A percentile compares a stretch with the other conserved stretches of the same genome.
These are phyloP conservation scores for Talaromyces atroroseus DNA, from an alignment of 2,329 filamentous ascomycete genomes.

Conservation along the genomic window DNA sequence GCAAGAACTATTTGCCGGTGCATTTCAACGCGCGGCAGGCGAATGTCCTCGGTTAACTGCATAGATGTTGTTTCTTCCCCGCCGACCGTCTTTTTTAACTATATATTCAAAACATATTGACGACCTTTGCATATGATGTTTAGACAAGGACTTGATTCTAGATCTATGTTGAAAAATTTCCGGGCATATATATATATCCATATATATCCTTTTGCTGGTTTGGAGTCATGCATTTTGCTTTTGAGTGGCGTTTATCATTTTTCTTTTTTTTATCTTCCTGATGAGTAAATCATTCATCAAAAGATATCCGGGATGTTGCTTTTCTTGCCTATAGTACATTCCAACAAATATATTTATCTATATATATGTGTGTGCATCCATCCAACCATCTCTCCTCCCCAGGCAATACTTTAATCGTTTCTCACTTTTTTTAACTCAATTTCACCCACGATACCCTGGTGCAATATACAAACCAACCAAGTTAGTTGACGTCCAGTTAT, in stretches of 20 bases:
- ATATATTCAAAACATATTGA: not conserved
- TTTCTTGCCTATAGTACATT: too few relatives aligned
- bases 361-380: not conserved
- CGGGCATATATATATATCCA: not conserved
- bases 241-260: not conserved
- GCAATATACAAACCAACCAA: not conserved
- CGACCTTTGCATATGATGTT: not conserved
- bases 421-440: not conserved
- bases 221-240: not conserved
- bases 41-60: constrained; percentile 27
- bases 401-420: not conserved
- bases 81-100: not conserved
- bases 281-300: not conserved
- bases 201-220: not conserved
- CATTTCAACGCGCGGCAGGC: constrained; percentile 62
- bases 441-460: not conserved
- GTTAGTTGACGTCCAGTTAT: not conserved
- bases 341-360: not conserved
- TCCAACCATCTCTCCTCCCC: not conserved
- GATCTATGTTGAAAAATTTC: not conserved
- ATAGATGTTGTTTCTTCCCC: not conserved
- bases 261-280: not conserved
- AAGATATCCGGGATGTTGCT: not conserved
- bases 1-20: constrained; percentile 84
- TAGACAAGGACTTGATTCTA: not conserved